A percentile compares a stretch with the other conserved stretches of the same genome.
Evolutionary conservation across 2,329 filamentous ascomycete genomes (phyloP).

Genomic region (Hymenoscyphus occultus): DNA sequence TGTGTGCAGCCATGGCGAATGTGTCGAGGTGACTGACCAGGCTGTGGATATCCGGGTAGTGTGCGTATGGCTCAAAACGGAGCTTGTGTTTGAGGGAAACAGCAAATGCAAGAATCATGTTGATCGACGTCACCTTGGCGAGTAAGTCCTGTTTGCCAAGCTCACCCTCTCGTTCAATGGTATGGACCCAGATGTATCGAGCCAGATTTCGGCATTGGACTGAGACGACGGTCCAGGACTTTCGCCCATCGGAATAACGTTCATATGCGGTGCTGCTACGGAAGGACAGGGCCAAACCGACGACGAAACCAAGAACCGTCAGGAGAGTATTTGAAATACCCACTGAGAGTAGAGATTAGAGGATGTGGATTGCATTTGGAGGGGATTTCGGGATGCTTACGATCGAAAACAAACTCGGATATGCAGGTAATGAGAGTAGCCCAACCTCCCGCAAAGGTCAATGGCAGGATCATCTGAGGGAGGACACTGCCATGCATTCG

Average conservation of each 20-base stretch:
- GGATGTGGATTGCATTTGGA: conserved; percentile 5
- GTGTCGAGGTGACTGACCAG: conserved; percentile 72
- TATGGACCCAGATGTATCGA: conserved; percentile 81
- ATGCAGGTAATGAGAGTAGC: conserved; percentile 62
- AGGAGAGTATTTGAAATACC: conserved; percentile 64
- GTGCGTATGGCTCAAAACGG: conserved; percentile 77
- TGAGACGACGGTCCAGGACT: conserved; percentile 59
- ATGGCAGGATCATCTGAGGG: conserved; percentile 70
- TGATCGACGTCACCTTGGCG: conserved; percentile 64
- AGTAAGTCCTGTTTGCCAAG: conserved; percentile 64
- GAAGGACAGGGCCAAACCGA: conserved; percentile 75
- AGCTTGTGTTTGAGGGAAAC: conserved; percentile 77
- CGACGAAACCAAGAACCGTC: conserved; percentile 77
- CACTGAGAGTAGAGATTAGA: conserved; percentile 38
- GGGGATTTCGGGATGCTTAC: conserved; percentile 18
- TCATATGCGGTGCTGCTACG: conserved; percentile 76
- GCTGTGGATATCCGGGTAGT: conserved; percentile 70
- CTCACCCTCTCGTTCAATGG: conserved; percentile 55
- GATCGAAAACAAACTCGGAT: conserved; percentile 42
- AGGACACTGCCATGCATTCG: conserved; percentile 73
- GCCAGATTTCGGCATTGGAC: conserved; percentile 65
- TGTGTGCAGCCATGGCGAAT: conserved; percentile 59
- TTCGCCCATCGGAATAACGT: conserved; percentile 60
- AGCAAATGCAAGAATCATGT: conserved; percentile 75
- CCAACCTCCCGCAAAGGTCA: conserved; percentile 62